Conservation (phyloP, 202 grass and related monocot genomes). For the Musa balbisiana region DNA sequence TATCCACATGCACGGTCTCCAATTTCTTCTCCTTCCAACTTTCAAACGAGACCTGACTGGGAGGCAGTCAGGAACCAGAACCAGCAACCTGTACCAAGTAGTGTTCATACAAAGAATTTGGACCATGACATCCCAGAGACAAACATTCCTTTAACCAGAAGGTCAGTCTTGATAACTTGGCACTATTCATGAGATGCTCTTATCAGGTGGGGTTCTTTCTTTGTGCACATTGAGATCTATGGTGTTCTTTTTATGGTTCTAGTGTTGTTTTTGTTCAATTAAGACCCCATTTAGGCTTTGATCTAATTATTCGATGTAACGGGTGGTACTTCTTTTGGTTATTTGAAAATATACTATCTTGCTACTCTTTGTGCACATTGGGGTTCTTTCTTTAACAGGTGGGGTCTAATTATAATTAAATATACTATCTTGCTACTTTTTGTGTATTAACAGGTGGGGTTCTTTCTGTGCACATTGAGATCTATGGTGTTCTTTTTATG, state of each 20-base stretch:
- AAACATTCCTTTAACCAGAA: conserved; percentile 39
- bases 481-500: not conserved
- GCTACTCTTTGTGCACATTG: no score
- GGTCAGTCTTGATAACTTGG: conserved; percentile 35
- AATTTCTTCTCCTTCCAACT: conserved; percentile 47
- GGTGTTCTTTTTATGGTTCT: not conserved
- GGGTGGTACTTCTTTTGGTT: no score
- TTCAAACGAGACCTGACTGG: conserved; percentile 55
- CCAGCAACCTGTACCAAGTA: conserved; percentile 36
- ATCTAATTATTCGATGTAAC: no score
- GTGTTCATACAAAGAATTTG: conserved; percentile 37
- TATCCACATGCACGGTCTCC: conserved; percentile 73
- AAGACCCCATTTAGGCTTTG: no score
- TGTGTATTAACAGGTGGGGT: not conserved
- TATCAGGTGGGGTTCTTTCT: not conserved
- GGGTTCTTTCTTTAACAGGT: no score
- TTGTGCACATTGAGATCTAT: no score
- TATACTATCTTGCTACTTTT: no score
- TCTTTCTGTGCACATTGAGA: no score
- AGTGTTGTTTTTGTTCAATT: no score
- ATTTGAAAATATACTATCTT: no score
- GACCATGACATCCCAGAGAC: conserved; percentile 40
- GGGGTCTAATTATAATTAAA: no score
- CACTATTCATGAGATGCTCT: conserved; percentile 7
- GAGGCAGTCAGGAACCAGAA: conserved; percentile 39